Percentiles rank a stretch among this genome's conserved stretches.
These are phyloP conservation scores for Monosporozyma solicola DNA, from an alignment of 805 yeast genomes.

Conservation along the genomic window DNA sequence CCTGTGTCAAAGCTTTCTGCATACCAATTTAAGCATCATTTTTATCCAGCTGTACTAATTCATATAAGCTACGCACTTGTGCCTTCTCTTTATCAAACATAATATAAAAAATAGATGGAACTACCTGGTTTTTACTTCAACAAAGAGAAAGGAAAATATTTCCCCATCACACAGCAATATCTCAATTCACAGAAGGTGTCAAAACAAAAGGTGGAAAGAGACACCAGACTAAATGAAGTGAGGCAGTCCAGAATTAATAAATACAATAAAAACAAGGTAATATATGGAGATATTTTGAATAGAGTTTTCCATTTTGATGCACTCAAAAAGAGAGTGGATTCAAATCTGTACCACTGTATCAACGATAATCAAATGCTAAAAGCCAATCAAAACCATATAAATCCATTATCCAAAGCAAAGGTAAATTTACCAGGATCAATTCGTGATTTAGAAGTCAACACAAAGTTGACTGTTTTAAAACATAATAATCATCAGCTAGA, in stretches of 20 bases:
- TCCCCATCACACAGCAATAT: slow-evolving; percentile 8
- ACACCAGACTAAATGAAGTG: not conserved
- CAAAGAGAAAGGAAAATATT: slow-evolving; percentile 18
- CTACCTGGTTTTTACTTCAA: slow-evolving; percentile 27
- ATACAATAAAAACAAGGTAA: not conserved
- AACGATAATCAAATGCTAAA: not conserved
- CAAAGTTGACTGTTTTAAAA: not conserved
- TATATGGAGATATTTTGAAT: not conserved
- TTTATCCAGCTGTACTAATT: not conserved
- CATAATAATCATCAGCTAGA: not conserved
- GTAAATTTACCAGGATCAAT: not conserved
- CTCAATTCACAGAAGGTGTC: not conserved
- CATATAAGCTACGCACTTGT: not conserved
- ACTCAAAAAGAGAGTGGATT: not conserved
- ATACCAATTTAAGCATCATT: not conserved
- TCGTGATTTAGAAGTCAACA: not conserved
- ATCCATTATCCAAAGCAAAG: not conserved
- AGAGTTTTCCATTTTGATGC: not conserved
- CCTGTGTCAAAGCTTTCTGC: not conserved
- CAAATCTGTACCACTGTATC: not conserved
- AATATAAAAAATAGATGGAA: slow-evolving; percentile 3
- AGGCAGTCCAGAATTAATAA: not conserved
- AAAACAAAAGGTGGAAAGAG: not conserved
- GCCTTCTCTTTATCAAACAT: not conserved
- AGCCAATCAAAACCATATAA: not conserved